Evolutionary conservation across 1,284 basidiomycete genomes (phyloP).

Genomic region (Vanrija pseudolonga): DNA sequence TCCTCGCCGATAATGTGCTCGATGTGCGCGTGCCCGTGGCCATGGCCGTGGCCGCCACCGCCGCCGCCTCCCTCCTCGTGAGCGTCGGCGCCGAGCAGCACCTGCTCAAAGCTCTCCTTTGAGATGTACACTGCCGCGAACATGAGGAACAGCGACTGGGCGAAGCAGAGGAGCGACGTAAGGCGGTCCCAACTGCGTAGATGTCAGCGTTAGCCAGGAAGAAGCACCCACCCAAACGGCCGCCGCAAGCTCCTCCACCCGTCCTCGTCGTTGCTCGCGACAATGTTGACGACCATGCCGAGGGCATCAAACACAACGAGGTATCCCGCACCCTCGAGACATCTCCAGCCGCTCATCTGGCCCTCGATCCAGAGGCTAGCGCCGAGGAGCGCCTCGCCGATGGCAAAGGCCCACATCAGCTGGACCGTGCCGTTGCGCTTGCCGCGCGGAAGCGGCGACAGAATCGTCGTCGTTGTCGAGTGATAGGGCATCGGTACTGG

Average conservation of each 20-base stretch:
- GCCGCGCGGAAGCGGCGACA: conserved; percentile 27
- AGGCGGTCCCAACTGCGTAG: conserved; percentile 62
- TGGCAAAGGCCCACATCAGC: conserved; percentile 48
- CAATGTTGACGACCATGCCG: conserved; percentile 62
- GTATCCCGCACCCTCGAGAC: conserved; percentile 87
- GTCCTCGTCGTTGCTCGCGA: conserved; percentile 49
- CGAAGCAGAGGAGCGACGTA: conserved; percentile 75
- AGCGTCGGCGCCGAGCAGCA: conserved; percentile 58
- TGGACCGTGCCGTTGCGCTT: conserved; percentile 44
- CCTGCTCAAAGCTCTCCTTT: conserved; percentile 85
- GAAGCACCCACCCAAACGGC: conserved; percentile 65
- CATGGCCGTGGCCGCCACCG: conserved; percentile 23
- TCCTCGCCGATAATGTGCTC: conserved; percentile 12
- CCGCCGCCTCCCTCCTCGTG: conserved; percentile 56
- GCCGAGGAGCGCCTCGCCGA: conserved; percentile 54
- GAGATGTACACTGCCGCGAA: conserved; percentile 89
- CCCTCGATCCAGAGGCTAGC: conserved; percentile 79
- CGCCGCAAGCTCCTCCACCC: conserved; percentile 46
- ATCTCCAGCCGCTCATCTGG: conserved; percentile 80
- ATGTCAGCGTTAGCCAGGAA: conserved; percentile 8
- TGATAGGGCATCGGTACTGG: conserved; percentile 21
- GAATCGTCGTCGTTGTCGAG: conserved; percentile 21
- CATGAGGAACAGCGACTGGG: conserved; percentile 82
- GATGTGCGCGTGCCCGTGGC: conserved; percentile 18
- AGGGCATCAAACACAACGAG: conserved; percentile 93